Percentiles rank a stretch among this genome's conserved stretches.
phyloP scores from a whole-genome alignment of 805 yeast genomes.

The Metschnikowia koreensis region DNA sequence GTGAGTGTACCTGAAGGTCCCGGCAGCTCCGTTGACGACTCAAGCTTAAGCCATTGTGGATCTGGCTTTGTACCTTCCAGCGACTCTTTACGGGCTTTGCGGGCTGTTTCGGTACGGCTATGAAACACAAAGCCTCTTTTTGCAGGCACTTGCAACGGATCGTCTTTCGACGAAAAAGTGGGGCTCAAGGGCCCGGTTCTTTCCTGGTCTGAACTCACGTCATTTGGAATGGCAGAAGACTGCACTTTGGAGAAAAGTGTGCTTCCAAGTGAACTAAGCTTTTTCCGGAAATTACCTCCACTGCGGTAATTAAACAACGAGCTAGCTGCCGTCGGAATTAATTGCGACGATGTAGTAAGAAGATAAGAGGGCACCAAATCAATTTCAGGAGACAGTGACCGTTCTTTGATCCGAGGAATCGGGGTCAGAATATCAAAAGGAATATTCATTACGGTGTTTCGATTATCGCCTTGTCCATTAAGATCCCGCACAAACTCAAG shows the following conservation, averaged over 20 bases:
- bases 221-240: background rate
- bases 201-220: constrained; percentile 1
- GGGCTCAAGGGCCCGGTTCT: background rate
- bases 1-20: background rate
- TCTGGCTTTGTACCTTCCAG: background rate
- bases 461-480: constrained; percentile 9
- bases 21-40: background rate
- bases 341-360: background rate
- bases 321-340: constrained; percentile 1
- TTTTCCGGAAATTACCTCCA: constrained; percentile 6
- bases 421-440: constrained; percentile 3
- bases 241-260: constrained; percentile 4
- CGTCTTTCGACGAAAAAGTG: background rate
- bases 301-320: constrained; percentile 5
- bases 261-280: constrained; percentile 5
- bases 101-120: background rate
- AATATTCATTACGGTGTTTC: background rate
- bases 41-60: background rate
- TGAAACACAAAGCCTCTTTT: constrained; percentile 2
- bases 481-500: constrained; percentile 15
- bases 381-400: constrained; percentile 5
- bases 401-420: background rate
- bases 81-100: background rate
- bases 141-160: background rate
- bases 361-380: constrained; percentile 5